A percentile compares a stretch with the other conserved stretches of the same genome.
Conservation (phyloP, 352 stramenopile genomes). For the Sclerospora graminicola region DNA sequence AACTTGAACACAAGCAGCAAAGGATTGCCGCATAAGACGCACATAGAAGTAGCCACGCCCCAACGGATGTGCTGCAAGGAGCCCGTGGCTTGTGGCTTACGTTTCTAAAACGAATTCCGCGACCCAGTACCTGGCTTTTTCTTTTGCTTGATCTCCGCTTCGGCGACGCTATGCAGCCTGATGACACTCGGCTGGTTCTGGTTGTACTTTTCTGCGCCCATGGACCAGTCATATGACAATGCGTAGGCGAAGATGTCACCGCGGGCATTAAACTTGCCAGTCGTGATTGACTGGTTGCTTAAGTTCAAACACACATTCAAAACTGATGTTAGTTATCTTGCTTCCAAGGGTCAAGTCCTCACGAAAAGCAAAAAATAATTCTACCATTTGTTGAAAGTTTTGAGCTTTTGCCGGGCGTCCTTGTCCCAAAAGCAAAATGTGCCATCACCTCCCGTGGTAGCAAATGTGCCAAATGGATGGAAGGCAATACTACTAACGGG, state of each 20-base stretch:
- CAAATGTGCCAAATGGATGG: slow-evolving; percentile 92
- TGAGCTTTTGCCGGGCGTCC: slow-evolving; percentile 94
- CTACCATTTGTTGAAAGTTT: slow-evolving; percentile 79
- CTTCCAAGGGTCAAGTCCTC: neutral
- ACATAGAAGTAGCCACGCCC: slow-evolving; percentile 24
- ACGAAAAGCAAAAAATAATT: neutral
- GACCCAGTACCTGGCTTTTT: slow-evolving; percentile 79
- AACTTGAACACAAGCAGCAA: slow-evolving; percentile 17
- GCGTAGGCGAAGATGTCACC: slow-evolving; percentile 95
- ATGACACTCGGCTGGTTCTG: slow-evolving; percentile 85
- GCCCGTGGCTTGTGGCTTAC: slow-evolving; percentile 22
- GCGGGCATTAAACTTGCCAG: slow-evolving; percentile 88
- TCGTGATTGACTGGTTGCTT: slow-evolving; percentile 85
- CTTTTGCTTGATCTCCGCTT: slow-evolving; percentile 94
- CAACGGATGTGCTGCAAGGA: slow-evolving; percentile 21
- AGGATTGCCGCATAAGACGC: slow-evolving; percentile 17
- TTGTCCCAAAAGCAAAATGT: slow-evolving; percentile 98
- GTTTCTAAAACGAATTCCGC: slow-evolving; percentile 35
- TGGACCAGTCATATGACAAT: slow-evolving; percentile 96
- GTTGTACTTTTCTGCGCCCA: slow-evolving; percentile 87
- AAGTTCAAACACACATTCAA: slow-evolving; percentile 3
- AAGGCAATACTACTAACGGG: slow-evolving; percentile 87
- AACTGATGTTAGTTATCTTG: neutral
- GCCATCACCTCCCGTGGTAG: slow-evolving; percentile 91
- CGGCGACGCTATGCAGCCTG: slow-evolving; percentile 85